Evolutionary conservation across 78 protist species (phyloP), one percentile per base, ranked within the genome.

Genomic region (Trichosphaerium sp.): DNA sequence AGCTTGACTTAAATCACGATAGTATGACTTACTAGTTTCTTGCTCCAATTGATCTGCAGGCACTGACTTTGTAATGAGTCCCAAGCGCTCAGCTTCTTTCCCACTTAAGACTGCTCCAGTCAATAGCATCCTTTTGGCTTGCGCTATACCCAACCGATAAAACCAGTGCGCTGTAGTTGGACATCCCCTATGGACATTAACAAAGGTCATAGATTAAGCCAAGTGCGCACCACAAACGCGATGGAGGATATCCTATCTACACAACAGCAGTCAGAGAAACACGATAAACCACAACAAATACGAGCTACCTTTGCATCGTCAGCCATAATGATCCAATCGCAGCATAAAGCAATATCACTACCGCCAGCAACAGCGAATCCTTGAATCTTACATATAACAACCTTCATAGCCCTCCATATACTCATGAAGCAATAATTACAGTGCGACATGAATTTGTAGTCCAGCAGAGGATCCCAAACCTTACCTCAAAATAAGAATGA

Each of bases 171-270:
- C 12, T 8, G 69, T 64, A 18, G 69, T 64, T 6, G 69, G 69
- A 39, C 49, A 28, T 23, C 69, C 69, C 69, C 69, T n/a, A n/a
- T n/a, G n/a, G n/a, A n/a, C n/a, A n/a, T n/a, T n/a, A n/a, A n/a
- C n/a, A n/a, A n/a, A n/a, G n/a, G n/a, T n/a, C n/a, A n/a, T n/a
- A n/a, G n/a, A n/a, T n/a, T n/a, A n/a, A n/a, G n/a, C n/a, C n/a
- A n/a, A n/a, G n/a, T n/a, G n/a, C n/a, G n/a, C n/a, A n/a, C n/a
- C n/a, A 64, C 4, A 64, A n/a, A 23, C 69, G 69, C 11, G 69
- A 48, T 25, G 69, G 69, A 51, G 69, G 69, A 43, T 64, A 64
- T 31, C 69, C 69, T 10, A 64, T 64, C 51, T 44, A 21, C 28
- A 18, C 51, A 18, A 21, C 51, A 58, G 49, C 8, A 58, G 6